Percentiles rank a stretch among this genome's conserved stretches.
Evolutionary conservation across 495 filamentous ascomycete species (phyloP).

Genomic region (Penicillium lagena): DNA sequence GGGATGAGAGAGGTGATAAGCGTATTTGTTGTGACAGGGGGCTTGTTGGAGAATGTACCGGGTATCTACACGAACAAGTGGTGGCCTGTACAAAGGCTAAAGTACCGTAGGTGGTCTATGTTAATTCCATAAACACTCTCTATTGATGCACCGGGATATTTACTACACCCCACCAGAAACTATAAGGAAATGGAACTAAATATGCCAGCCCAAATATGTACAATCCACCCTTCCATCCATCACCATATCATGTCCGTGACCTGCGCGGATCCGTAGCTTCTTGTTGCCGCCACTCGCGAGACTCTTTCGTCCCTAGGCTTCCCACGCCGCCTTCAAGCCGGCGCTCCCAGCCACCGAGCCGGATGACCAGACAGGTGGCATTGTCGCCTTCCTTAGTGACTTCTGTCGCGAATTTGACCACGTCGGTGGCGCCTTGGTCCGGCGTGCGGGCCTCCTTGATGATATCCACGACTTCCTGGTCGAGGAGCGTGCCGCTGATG

Average conservation of each 20-base stretch:
- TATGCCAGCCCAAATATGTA: constrained; percentile 6
- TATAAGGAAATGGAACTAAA: constrained; percentile 7
- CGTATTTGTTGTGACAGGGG: too few species aligned
- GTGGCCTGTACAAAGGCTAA: too few species aligned
- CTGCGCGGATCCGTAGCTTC: constrained; percentile 82
- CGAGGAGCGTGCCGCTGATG: constrained; percentile 70
- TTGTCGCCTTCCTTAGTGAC: constrained; percentile 80
- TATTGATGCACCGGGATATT: too few species aligned
- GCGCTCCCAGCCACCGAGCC: constrained; percentile 93
- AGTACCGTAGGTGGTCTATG: too few species aligned
- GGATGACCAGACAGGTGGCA: constrained; percentile 87
- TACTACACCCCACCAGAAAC: neutral
- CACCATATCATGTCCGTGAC: constrained; percentile 43
- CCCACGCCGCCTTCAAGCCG: constrained; percentile 82
- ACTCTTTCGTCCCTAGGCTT: constrained; percentile 83
- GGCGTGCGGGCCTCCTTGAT: constrained; percentile 90
- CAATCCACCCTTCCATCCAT: constrained; percentile 5
- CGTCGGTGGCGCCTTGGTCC: constrained; percentile 69
- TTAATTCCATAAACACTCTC: too few species aligned
- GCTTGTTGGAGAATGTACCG: too few species aligned
- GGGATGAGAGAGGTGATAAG: neutral
- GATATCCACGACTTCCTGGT: constrained; percentile 94
- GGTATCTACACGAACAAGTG: too few species aligned
- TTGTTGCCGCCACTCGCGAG: constrained; percentile 73
- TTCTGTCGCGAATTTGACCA: constrained; percentile 84